These are phyloP conservation scores for Haberlea rhodopensis DNA, from an alignment of 257 asterid species.

Conservation along the genomic window DNA sequence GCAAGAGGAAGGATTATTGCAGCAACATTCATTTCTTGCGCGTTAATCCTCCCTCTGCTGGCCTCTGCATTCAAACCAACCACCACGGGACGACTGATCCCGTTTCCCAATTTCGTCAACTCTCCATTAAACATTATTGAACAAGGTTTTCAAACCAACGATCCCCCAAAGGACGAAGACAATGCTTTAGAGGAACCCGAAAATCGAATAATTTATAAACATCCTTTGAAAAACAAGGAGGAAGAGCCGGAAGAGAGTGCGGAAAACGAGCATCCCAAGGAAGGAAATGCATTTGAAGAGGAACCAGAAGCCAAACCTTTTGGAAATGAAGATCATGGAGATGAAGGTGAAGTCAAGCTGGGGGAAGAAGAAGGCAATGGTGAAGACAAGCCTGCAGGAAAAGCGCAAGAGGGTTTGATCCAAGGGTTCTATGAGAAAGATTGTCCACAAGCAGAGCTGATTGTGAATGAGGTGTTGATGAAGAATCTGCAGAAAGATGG, in stretches of 20 bases:
- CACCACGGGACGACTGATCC: neutral
- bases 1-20: conserved; percentile 37
- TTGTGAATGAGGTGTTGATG: conserved; percentile 34
- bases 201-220: neutral
- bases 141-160: too few relatives aligned
- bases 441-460: conserved; percentile 57
- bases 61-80: conserved; percentile 30
- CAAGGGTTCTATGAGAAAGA: conserved; percentile 40
- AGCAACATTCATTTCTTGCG: conserved; percentile 31
- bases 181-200: too few relatives aligned
- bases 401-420: conserved; percentile 24
- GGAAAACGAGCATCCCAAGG: neutral
- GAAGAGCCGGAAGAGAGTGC: neutral
- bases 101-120: neutral
- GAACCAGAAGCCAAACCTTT: neutral
- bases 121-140: neutral
- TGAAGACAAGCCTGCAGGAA: neutral
- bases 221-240: neutral
- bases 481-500: conserved; percentile 38
- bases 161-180: too few relatives aligned
- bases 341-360: neutral
- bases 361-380: neutral
- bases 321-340: neutral
- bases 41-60: conserved; percentile 37
- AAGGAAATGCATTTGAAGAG: too few relatives aligned